A percentile compares a stretch with the other conserved stretches of the same genome.
Conservation (phyloP, 331 rosid genomes). For the Rosa hybrid region DNA sequence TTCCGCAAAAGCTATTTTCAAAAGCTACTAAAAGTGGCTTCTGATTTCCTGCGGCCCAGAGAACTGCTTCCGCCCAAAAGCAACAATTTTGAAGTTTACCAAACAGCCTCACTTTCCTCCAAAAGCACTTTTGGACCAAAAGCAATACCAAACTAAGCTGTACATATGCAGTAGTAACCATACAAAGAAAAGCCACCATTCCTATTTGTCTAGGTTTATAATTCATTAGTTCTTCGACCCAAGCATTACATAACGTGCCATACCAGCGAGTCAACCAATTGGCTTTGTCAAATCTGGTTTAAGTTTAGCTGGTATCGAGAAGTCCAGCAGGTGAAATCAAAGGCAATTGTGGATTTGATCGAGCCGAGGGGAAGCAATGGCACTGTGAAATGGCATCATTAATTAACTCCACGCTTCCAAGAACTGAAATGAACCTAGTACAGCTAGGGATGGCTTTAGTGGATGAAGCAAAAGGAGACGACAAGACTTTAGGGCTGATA, state of each 20-base stretch:
- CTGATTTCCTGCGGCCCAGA: no score
- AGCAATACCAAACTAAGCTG: no score
- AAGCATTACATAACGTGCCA: not conserved
- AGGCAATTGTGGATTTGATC: conserved; percentile 68
- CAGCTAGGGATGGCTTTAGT: conserved; percentile 40
- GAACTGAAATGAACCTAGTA: conserved; percentile 64
- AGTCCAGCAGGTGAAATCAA: conserved; percentile 68
- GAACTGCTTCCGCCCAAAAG: no score
- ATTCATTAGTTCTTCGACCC: not conserved
- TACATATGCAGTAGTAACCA: not conserved
- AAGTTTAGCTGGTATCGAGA: not conserved
- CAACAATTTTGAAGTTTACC: no score
- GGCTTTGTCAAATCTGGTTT: not conserved
- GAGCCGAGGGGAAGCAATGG: conserved; percentile 82
- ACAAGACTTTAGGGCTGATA: conserved; percentile 18
- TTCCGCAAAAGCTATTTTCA: no score
- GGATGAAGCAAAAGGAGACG: conserved; percentile 48
- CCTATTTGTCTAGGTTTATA: not conserved
- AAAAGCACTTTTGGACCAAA: no score
- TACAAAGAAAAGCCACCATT: not conserved
- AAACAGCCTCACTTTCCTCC: no score
- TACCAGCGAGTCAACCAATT: not conserved
- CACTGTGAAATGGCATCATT: conserved; percentile 87
- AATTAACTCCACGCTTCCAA: conserved; percentile 68
- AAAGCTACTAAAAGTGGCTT: no score